Conservation (phyloP, 169 alveolate genomes). For the Blepharisma undulans region DNA sequence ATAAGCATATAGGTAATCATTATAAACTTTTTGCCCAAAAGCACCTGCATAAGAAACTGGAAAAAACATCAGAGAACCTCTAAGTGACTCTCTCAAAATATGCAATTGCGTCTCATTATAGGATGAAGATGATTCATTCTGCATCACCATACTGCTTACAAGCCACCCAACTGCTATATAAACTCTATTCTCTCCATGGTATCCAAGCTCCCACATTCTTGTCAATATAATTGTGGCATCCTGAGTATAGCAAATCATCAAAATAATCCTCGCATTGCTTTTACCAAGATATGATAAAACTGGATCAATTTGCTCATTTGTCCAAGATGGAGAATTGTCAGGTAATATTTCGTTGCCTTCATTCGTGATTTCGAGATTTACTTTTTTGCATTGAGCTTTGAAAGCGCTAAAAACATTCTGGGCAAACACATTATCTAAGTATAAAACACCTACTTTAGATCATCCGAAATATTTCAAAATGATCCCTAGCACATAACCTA, state of each 20-base stretch:
- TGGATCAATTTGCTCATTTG: not conserved
- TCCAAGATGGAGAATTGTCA: slow-evolving; percentile 11
- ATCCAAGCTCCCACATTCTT: slow-evolving; percentile 29
- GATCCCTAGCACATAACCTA: not conserved
- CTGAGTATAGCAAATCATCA: slow-evolving; percentile 1
- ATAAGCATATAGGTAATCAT: not conserved
- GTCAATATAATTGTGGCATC: not conserved
- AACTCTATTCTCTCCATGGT: not conserved
- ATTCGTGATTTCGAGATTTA: not conserved
- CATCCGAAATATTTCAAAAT: slow-evolving; percentile 18
- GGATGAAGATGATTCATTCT: not conserved
- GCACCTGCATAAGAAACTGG: slow-evolving; percentile 19
- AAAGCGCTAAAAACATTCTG: not conserved
- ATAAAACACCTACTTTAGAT: slow-evolving; percentile 10
- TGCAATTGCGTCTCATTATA: not conserved
- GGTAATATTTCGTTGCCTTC: slow-evolving; percentile 14
- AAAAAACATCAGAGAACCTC: slow-evolving; percentile 28
- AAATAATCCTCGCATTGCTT: not conserved
- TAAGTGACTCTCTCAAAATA: not conserved
- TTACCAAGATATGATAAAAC: not conserved
- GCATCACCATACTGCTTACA: not conserved
- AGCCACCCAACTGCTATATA: slow-evolving; percentile 35
- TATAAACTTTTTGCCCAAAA: not conserved
- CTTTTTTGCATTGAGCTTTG: not conserved
- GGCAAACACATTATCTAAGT: slow-evolving; percentile 1